Evolutionary conservation across 208 protist species (phyloP).

Genomic region (Vickermania ingenoplastis): DNA sequence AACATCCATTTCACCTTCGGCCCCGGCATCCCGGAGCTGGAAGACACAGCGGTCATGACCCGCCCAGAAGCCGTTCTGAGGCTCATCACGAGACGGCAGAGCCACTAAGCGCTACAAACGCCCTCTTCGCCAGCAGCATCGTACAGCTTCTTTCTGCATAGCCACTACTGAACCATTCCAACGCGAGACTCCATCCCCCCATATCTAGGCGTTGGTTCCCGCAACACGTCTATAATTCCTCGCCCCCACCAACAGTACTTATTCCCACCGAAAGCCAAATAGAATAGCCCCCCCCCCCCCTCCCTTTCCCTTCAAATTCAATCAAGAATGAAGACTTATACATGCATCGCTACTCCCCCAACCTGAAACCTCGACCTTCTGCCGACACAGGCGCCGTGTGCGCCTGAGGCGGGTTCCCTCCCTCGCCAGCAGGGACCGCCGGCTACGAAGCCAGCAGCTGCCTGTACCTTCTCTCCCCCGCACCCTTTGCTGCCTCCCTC

Average conservation of each 20-base stretch:
- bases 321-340: too few relatives aligned
- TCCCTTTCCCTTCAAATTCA: too few relatives aligned
- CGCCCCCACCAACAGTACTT: not conserved
- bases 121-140: not conserved
- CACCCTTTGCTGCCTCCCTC: too few relatives aligned
- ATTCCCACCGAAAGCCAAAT: not conserved
- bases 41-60: constrained; percentile 15
- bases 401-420: too few relatives aligned
- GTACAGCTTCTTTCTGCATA: too few relatives aligned
- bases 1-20: constrained; percentile 26
- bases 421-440: too few relatives aligned
- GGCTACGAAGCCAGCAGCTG: too few relatives aligned
- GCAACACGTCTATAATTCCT: not conserved
- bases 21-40: constrained; percentile 14
- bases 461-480: too few relatives aligned
- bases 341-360: too few relatives aligned
- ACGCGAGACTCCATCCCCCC: not conserved
- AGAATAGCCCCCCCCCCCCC: not conserved
- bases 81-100: constrained; percentile 8
- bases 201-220: not conserved
- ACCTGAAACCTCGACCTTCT: too few relatives aligned
- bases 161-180: too few relatives aligned
- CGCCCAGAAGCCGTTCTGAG: constrained; percentile 29
- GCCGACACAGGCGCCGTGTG: too few relatives aligned
- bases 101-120: not conserved